Conservation (phyloP, 2,329 filamentous ascomycete species). For the Xylaria arbuscula region DNA sequence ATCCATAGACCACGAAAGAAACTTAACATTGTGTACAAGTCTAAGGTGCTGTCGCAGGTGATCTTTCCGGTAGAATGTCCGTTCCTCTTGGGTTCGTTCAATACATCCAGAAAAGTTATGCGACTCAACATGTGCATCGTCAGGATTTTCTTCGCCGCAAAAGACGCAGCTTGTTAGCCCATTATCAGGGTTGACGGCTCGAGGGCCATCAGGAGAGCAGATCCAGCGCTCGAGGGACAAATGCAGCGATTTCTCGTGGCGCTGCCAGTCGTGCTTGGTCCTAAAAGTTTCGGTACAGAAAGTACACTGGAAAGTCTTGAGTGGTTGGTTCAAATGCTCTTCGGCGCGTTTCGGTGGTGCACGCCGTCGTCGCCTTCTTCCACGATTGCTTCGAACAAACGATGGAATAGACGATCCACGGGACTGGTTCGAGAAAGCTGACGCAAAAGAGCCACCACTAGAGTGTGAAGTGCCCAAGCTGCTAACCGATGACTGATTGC, state of each 20-base stretch:
- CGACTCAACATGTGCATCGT: constrained; percentile 65
- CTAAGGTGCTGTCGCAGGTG: constrained; percentile 74
- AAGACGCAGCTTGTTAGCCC: constrained; percentile 68
- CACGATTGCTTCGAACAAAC: constrained; percentile 56
- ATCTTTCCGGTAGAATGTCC: constrained; percentile 74
- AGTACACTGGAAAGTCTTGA: constrained; percentile 73
- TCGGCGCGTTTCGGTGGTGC: constrained; percentile 54
- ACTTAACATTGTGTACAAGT: constrained; percentile 72
- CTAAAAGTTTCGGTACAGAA: constrained; percentile 76
- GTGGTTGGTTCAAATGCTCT: constrained; percentile 56
- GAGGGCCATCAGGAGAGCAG: constrained; percentile 68
- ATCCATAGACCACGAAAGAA: constrained; percentile 72
- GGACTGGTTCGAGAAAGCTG: constrained; percentile 68
- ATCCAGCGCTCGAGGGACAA: constrained; percentile 74
- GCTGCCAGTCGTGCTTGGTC: constrained; percentile 76
- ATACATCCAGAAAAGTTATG: constrained; percentile 74
- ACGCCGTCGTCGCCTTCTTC: constrained; percentile 62
- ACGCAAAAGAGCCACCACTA: constrained; percentile 67
- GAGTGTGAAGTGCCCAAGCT: constrained; percentile 71
- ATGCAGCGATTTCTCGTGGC: constrained; percentile 76
- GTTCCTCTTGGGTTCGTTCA: constrained; percentile 70
- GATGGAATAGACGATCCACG: constrained; percentile 64
- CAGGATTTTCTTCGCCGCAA: constrained; percentile 66
- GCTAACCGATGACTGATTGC: constrained; percentile 69
- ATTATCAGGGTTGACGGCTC: constrained; percentile 68